A percentile compares a stretch with the other conserved stretches of the same genome.
These are phyloP conservation scores for Trametes pubescens DNA, from an alignment of 1,284 basidiomycete genomes.

Conservation along the genomic window DNA sequence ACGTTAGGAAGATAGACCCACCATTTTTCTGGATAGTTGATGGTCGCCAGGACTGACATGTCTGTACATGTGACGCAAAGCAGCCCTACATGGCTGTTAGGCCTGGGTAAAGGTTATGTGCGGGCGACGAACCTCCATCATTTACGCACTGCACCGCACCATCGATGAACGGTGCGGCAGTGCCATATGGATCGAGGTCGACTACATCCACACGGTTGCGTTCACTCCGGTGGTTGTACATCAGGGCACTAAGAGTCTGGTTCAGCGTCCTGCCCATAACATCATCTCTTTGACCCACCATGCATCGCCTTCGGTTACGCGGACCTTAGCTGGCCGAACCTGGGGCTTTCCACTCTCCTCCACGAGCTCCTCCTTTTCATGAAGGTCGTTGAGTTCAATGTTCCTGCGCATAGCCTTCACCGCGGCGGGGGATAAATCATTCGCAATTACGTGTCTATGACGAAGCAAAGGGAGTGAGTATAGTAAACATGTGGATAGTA, in stretches of 20 bases:
- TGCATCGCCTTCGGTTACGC: slow-evolving; percentile 92
- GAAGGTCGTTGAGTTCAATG: slow-evolving; percentile 88
- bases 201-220: slow-evolving; percentile 88
- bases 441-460: slow-evolving; percentile 88
- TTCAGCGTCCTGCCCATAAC: not conserved
- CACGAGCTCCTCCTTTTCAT: slow-evolving; percentile 41
- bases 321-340: slow-evolving; percentile 62
- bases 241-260: slow-evolving; percentile 68
- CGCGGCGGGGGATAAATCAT: slow-evolving; percentile 89
- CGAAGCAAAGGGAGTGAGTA: not conserved
- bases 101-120: not conserved
- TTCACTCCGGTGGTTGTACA: slow-evolving; percentile 89
- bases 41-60: slow-evolving; percentile 91
- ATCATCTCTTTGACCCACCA: slow-evolving; percentile 60
- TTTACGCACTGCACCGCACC: slow-evolving; percentile 92
- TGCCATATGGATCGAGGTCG: slow-evolving; percentile 98
- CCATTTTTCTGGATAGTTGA: slow-evolving; percentile 98
- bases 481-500: not conserved
- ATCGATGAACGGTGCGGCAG: slow-evolving; percentile 96
- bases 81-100: slow-evolving; percentile 62
- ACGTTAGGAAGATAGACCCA: slow-evolving; percentile 44
- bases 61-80: slow-evolving; percentile 98
- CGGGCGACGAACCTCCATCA: slow-evolving; percentile 75
- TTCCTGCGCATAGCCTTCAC: slow-evolving; percentile 91
- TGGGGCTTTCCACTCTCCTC: slow-evolving; percentile 35